Conservation (phyloP, 2,329 filamentous ascomycete species). For the Fusarium tricinctum region DNA sequence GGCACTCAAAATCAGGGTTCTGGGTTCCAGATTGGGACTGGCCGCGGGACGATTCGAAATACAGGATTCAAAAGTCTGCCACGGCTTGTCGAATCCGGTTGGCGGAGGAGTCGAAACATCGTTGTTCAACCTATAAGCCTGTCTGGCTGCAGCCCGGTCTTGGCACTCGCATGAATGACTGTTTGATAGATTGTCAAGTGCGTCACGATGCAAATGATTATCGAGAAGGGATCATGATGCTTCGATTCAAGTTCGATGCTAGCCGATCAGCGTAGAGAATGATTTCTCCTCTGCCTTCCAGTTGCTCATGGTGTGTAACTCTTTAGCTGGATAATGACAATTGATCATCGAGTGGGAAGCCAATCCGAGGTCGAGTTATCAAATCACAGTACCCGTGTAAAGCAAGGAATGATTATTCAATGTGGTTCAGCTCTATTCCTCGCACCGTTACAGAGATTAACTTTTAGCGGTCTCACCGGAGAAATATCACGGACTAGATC, state of each 20-base stretch:
- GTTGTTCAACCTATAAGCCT: not conserved
- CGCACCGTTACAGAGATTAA: not conserved
- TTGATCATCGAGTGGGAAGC: too few relatives aligned
- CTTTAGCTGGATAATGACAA: too few relatives aligned
- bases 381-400: too few relatives aligned
- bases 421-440: too few relatives aligned
- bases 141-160: constrained; percentile 1
- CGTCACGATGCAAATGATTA: constrained; percentile 9
- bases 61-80: constrained; percentile 23
- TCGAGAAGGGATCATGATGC: constrained; percentile 23
- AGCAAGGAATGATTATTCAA: too few relatives aligned
- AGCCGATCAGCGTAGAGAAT: not conserved
- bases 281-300: not conserved
- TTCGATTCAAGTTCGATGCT: constrained; percentile 14
- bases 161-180: constrained; percentile 8
- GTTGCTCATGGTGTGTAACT: not conserved
- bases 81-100: constrained; percentile 15
- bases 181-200: constrained; percentile 14
- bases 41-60: constrained; percentile 37
- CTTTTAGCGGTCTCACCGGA: constrained; percentile 1
- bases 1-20: constrained; percentile 14
- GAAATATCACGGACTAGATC: constrained; percentile 1
- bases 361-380: too few relatives aligned
- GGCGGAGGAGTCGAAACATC: not conserved
- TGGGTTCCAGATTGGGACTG: constrained; percentile 32